Conservation (phyloP, 441 rosid genomes). For the Syzygium syzygioides region DNA sequence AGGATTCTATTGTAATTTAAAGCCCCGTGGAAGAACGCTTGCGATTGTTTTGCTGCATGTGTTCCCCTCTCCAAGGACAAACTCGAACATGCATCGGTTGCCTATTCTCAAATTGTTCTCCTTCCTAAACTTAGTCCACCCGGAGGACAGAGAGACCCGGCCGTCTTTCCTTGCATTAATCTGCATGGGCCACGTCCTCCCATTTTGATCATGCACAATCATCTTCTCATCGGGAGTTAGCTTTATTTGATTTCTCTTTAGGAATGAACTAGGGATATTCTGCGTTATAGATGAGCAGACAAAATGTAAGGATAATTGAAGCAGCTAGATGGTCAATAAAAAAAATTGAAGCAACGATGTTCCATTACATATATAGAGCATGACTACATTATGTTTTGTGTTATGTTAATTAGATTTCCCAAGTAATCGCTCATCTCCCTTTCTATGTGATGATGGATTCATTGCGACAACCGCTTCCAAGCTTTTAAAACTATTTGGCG, state of each 20-base stretch:
- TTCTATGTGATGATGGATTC: neutral
- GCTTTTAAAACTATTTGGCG: neutral
- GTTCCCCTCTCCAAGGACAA: slow-evolving; percentile 10
- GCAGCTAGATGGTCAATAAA: neutral
- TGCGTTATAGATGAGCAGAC: slow-evolving; percentile 1
- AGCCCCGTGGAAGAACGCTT: neutral
- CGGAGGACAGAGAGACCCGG: neutral
- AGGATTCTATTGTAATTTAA: neutral
- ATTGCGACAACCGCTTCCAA: neutral
- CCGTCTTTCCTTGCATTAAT: neutral
- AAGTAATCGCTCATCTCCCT: neutral
- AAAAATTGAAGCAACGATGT: neutral
- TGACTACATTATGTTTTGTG: neutral
- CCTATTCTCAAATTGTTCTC: neutral
- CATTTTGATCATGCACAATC: slow-evolving; percentile 16
- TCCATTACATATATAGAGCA: neutral
- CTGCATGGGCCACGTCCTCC: slow-evolving; percentile 27
- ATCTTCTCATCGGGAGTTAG: neutral
- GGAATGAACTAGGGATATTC: slow-evolving; percentile 9
- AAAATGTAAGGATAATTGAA: neutral
- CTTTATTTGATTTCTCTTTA: slow-evolving; percentile 1
- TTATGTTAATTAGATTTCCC: neutral
- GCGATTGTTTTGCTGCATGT: slow-evolving; percentile 8
- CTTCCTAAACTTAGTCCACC: slow-evolving; percentile 14
- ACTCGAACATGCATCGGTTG: slow-evolving; percentile 15